These are phyloP conservation scores for Naumovozyma castellii DNA, from an alignment of 805 yeast species.

Conservation along the genomic window DNA sequence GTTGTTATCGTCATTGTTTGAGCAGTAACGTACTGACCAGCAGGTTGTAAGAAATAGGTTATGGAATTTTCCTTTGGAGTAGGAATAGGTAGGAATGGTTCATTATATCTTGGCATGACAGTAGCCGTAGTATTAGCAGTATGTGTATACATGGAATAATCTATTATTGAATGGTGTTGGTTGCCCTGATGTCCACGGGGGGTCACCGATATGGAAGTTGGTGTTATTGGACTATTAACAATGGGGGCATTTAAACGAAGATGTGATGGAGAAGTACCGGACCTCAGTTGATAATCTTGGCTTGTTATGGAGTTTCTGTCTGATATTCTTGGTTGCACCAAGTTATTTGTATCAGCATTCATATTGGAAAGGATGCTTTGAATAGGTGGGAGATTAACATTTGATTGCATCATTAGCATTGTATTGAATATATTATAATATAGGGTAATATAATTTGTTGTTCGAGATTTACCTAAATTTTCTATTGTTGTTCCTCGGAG, in stretches of 20 bases:
- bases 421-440: no score
- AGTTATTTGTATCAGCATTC: not conserved
- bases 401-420: not conserved
- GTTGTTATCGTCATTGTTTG: not conserved
- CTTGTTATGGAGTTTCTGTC: not conserved
- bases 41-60: not conserved
- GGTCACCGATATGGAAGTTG: not conserved
- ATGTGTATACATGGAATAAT: not conserved
- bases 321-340: not conserved
- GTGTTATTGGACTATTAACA: not conserved
- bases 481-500: no score
- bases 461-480: no score
- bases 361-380: conserved; percentile 1
- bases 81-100: not conserved
- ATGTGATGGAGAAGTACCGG: not conserved
- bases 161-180: not conserved
- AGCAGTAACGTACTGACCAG: not conserved
- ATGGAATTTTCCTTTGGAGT: not conserved
- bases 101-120: not conserved
- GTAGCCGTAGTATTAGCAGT: not conserved
- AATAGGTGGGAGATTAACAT: not conserved
- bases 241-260: not conserved
- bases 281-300: not conserved
- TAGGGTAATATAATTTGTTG: no score
- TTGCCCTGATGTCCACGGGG: no score